Base-by-base conservation (phyloP, 805 yeast species). In the Ogataea corticis region DNA sequence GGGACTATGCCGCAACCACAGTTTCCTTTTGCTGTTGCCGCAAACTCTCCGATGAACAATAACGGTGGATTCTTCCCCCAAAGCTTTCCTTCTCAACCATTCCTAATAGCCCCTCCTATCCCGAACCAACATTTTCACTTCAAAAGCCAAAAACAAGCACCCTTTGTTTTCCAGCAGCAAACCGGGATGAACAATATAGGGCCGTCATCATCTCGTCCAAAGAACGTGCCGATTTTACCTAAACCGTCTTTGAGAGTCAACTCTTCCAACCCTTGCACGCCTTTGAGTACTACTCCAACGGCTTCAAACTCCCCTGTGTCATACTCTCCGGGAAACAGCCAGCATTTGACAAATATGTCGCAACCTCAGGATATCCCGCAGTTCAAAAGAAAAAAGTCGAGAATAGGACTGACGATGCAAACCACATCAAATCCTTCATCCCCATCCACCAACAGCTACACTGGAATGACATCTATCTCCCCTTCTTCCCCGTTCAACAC, bases 181-280 rank as follows among this genome's bases (percentile, higher is more conserved):
- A 34, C 45, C 19, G 16, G 23, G 38, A 15, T 23, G 39, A 39
- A 17, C 17, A 19, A 14, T 19, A 40, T 13, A 19, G 28, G 34
- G 15, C 33, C 36, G 4, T 37, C 40, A 34, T 18, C 15, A 30
- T 10, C 52, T 21, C 48, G 62, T 10, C 47, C 62, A 1, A 63
- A 62, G 46, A 64, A 61, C 38, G 67, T 66, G 12, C 70, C 69
- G 11, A 66, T 66, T 16, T 46, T 66, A 28, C 70, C 70, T 12
- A 66, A 64, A 49, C 69, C 69, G 11, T 33, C 52, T 12, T 17
- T 19, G 2, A 36, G 23, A 25, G 18, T 36, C 2, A 33, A 45
- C 3, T 17, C 37, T 7, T 53, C 55, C 1, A 52, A 49, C 30
- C 51, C 61, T 2, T 52, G 51, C 27, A 43, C 59, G 1, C 59